These are phyloP conservation scores for Skeletonema costatum DNA, from an alignment of 108 stramenopile genomes.

Conservation along the genomic window DNA sequence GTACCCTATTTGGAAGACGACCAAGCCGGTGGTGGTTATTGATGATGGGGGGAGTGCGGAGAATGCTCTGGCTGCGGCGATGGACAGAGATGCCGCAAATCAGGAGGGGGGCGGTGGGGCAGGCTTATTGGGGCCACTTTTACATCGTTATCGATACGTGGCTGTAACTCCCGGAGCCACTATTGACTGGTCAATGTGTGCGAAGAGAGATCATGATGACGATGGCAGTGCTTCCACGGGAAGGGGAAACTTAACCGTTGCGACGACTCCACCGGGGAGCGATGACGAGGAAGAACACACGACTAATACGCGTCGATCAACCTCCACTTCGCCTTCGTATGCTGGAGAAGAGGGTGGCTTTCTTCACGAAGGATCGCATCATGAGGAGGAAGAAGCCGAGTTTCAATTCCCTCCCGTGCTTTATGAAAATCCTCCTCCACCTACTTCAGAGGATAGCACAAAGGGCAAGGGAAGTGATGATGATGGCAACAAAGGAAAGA, in stretches of 20 bases:
- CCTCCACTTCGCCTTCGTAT: background rate
- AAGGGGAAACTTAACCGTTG: slow-evolving; percentile 33
- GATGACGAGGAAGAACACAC: slow-evolving; percentile 43
- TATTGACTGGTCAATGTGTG: slow-evolving; percentile 34
- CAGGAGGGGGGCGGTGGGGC: background rate
- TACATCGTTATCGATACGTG: slow-evolving; percentile 86
- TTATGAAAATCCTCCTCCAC: slow-evolving; percentile 26
- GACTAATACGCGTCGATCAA: background rate
- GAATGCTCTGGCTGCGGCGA: slow-evolving; percentile 28
- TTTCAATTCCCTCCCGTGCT: slow-evolving; percentile 33
- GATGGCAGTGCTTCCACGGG: slow-evolving; percentile 33
- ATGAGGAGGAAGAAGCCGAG: slow-evolving; percentile 23
- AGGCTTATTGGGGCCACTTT: slow-evolving; percentile 26
- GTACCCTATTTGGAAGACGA: slow-evolving; percentile 90
- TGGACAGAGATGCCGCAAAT: slow-evolving; percentile 12
- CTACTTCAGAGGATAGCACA: background rate
- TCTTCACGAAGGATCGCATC: slow-evolving; percentile 6
- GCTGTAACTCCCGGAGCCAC: slow-evolving; percentile 83
- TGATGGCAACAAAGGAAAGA: slow-evolving; percentile 1
- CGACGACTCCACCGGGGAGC: slow-evolving; percentile 29
- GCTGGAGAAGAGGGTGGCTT: slow-evolving; percentile 17
- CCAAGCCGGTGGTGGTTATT: slow-evolving; percentile 75
- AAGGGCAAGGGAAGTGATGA: background rate
- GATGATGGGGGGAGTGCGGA: slow-evolving; percentile 26
- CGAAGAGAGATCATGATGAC: slow-evolving; percentile 20